Conservation (phyloP, 495 filamentous ascomycete genomes). For the Darksidea phi region DNA sequence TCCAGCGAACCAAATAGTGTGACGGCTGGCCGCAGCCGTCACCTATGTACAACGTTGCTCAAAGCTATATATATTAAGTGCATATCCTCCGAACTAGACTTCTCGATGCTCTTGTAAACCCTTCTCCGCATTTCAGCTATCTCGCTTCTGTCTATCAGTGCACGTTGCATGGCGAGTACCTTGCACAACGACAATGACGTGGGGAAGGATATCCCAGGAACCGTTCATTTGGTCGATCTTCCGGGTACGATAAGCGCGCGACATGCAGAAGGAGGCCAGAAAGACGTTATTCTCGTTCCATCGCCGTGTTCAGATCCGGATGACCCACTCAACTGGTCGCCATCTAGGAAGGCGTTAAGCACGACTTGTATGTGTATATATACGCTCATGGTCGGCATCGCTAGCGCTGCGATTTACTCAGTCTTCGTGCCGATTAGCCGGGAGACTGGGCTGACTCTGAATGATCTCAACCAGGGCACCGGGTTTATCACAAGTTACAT, state of each 20-base stretch:
- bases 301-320: slow-evolving; percentile 34
- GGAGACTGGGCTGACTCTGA: slow-evolving; percentile 54
- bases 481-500: slow-evolving; percentile 52
- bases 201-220: slow-evolving; percentile 27
- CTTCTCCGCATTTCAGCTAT: not conserved
- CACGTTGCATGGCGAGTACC: not conserved
- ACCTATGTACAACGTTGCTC: too few relatives aligned
- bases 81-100: too few relatives aligned
- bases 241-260: slow-evolving; percentile 29
- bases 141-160: not conserved
- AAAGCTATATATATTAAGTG: too few relatives aligned
- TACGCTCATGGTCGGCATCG: slow-evolving; percentile 61
- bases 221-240: slow-evolving; percentile 38
- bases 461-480: slow-evolving; percentile 58
- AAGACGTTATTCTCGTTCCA: slow-evolving; percentile 39
- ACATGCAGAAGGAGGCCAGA: slow-evolving; percentile 30
- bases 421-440: slow-evolving; percentile 59
- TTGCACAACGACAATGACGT: not conserved
- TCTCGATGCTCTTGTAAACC: too few relatives aligned
- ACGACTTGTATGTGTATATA: slow-evolving; percentile 45
- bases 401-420: slow-evolving; percentile 60
- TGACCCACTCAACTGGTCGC: slow-evolving; percentile 39
- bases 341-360: slow-evolving; percentile 32
- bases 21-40: too few relatives aligned
- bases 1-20: too few relatives aligned